A percentile compares a stretch with the other conserved stretches of the same genome.
Conservation (phyloP, 257 asterid genomes). For the Nicotiana obtusifolia region DNA sequence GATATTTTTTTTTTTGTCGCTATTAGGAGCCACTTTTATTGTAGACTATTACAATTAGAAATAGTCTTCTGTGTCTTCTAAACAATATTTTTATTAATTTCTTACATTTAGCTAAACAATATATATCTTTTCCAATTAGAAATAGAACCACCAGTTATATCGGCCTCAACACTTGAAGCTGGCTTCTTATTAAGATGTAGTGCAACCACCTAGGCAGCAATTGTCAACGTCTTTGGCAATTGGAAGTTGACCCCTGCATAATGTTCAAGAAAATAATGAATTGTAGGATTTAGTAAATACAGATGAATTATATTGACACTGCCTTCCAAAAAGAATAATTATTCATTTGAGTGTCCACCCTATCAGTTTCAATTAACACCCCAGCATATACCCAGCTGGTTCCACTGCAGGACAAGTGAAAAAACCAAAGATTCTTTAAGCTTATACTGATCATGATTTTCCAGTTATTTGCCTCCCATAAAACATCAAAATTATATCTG, state of each 20-base stretch:
- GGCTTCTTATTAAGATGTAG: conserved; percentile 60
- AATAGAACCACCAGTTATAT: conserved; percentile 53
- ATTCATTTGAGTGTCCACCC: background rate
- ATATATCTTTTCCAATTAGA: too few species aligned
- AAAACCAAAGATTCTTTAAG: background rate
- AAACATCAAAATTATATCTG: background rate
- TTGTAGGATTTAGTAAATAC: background rate
- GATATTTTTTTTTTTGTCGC: too few species aligned
- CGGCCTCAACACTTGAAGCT: conserved; percentile 69
- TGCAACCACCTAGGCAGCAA: conserved; percentile 40
- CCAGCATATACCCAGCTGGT: background rate
- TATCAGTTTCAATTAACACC: conserved; percentile 6
- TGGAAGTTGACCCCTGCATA: conserved; percentile 60
- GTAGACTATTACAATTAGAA: too few species aligned
- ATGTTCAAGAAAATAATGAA: conserved; percentile 5
- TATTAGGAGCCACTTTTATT: too few species aligned
- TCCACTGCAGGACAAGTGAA: background rate
- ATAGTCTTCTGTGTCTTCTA: too few species aligned
- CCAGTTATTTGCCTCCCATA: background rate
- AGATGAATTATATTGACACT: background rate
- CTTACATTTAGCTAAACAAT: too few species aligned
- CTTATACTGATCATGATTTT: background rate
- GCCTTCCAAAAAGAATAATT: background rate
- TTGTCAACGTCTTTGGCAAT: conserved; percentile 57
- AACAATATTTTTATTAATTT: too few species aligned